Base-by-base conservation (phyloP, 345 rosid species). In the Gossypium ekmanianum region DNA sequence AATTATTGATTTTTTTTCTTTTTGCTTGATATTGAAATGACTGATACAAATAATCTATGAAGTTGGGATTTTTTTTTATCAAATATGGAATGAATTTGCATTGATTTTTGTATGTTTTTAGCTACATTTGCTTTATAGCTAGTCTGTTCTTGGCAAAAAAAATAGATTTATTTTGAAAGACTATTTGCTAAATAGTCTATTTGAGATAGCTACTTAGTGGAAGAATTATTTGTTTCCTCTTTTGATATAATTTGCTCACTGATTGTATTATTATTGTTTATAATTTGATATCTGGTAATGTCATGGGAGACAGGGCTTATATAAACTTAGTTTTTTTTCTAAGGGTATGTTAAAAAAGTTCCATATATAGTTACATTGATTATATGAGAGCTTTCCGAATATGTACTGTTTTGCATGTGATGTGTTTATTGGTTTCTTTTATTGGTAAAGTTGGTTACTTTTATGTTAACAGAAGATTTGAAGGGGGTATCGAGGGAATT, bases 401-500 rank as follows among this genome's bases (percentile, higher is more conserved):
- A 48, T 62, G 70, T 63, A 1, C 47, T 41, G 64, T 61, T 51
- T 39, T 59, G 50, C 13, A 18, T 22, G 11, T 54, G 59, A 18
- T 41, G 48, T n/a, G 29, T 75, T 74, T 77, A 11, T 58, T 50
- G 54, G 62, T 54, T 69, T 72, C 71, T 72, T 34, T n/a, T 63
- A 13, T 47, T 39, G 20, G 73, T 74, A 65, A 58, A 44, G 29
- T 43, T n/a, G 64, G 27, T 64, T 75, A 58, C 56, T 63, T 39
- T 74, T 78, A 64, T 56, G 72, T 81, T 73, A 56, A 64, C 85
- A 87, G 92, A 80, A 77, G 68, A 79, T 74, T 79, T 68, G 73
- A 67, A 82, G 82, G 81, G 81, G 75, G 64, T 48, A 34, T 5
- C 7, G 11, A 61, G 70, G 75, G 77, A 75, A 82, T 51, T 55